A percentile compares a stretch with the other conserved stretches of the same genome.
Evolutionary conservation across 306 rosid genomes (phyloP).

Genomic region (Alnus rubra): DNA sequence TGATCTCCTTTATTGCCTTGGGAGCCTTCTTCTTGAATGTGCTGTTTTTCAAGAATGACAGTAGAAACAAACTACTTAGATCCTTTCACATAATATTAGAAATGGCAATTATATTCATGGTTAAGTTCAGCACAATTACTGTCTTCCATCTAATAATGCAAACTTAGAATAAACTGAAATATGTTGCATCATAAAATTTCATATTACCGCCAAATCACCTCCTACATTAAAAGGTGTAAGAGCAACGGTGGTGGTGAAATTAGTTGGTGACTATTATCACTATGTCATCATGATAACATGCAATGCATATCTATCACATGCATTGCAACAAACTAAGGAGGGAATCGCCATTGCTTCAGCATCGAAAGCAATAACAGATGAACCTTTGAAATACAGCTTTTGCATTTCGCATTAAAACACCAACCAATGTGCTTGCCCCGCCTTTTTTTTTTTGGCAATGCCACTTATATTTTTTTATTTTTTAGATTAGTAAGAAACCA

Average conservation of each 20-base stretch:
- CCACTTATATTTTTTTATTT: background rate
- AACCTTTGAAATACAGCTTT: background rate
- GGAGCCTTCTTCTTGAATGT: constrained; percentile 99
- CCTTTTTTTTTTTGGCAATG: background rate
- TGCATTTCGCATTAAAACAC: too few relatives aligned
- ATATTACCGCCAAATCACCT: background rate
- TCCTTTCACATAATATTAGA: background rate
- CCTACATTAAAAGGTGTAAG: background rate
- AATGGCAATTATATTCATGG: background rate
- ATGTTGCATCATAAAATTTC: background rate
- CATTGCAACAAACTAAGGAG: background rate
- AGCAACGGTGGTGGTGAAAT: background rate
- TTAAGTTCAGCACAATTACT: background rate
- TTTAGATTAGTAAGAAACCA: too few relatives aligned
- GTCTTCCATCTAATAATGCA: too few relatives aligned
- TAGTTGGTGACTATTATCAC: background rate
- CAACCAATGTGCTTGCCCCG: background rate
- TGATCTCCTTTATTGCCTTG: constrained; percentile 88
- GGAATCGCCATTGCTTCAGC: background rate
- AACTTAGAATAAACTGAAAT: background rate
- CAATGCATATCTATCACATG: background rate
- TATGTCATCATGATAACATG: background rate
- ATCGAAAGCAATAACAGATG: background rate
- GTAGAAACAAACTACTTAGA: background rate
- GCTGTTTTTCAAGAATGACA: constrained; percentile 41